Percentiles rank a stretch among this genome's conserved stretches.
These are phyloP conservation scores for Ceratocystis huliohia DNA, from an alignment of 2,329 filamentous ascomycete genomes.

Conservation along the genomic window DNA sequence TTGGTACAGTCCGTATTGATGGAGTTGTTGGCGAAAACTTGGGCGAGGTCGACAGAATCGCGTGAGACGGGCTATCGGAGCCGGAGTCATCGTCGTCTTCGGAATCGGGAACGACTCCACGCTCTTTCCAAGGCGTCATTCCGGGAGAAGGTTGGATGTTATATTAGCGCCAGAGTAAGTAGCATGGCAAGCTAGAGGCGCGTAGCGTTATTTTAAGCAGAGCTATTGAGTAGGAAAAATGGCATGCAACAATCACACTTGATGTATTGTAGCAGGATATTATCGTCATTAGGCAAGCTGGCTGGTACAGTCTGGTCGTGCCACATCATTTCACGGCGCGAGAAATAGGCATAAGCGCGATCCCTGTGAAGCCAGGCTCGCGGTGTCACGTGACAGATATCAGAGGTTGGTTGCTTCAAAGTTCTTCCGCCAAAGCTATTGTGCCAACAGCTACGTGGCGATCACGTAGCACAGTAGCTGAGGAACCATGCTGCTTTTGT, in stretches of 20 bases:
- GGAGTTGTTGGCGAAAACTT: background rate
- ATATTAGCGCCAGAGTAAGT: background rate
- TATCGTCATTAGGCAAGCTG: background rate
- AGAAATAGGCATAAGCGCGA: conserved; percentile 6
- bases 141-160: background rate
- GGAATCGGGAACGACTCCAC: conserved; percentile 40
- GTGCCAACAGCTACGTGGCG: background rate
- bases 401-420: no score
- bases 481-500: background rate
- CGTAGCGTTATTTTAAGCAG: background rate
- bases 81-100: conserved; percentile 38
- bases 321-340: background rate
- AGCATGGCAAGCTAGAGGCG: background rate
- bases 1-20: conserved; percentile 1
- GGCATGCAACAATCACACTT: background rate
- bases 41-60: background rate
- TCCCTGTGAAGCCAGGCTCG: conserved; percentile 13
- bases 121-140: conserved; percentile 39
- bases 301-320: background rate
- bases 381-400: conserved; percentile 18
- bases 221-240: background rate
- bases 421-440: background rate
- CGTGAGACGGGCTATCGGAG: conserved; percentile 30
- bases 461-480: background rate
- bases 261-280: background rate